Conservation (phyloP, 768 basidiomycete species). For the Boletus patriciae region DNA sequence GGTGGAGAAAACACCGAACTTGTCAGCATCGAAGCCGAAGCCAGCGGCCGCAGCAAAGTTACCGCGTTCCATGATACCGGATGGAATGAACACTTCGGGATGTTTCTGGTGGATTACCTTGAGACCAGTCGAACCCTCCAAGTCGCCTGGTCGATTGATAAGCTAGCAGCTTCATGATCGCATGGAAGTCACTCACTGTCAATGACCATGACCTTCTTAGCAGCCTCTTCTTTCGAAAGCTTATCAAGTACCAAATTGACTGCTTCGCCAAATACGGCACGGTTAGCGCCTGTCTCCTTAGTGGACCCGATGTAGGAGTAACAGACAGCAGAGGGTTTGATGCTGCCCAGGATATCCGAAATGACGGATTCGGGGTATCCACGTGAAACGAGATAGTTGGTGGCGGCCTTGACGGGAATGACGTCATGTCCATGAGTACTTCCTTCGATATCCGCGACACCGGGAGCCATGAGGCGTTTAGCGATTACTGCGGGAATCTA, state of each 20-base stretch:
- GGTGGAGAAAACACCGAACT: conserved; percentile 87
- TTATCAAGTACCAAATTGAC: conserved; percentile 76
- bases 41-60: conserved; percentile 85
- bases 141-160: conserved; percentile 51
- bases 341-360: conserved; percentile 55
- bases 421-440: conserved; percentile 82
- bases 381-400: conserved; percentile 66
- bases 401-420: conserved; percentile 76
- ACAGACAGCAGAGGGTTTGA: conserved; percentile 56
- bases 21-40: conserved; percentile 79
- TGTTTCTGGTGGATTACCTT: conserved; percentile 89
- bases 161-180: background rate
- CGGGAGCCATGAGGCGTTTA: conserved; percentile 69
- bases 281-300: conserved; percentile 76
- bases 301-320: conserved; percentile 71
- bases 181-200: conserved; percentile 54
- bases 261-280: conserved; percentile 83
- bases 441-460: conserved; percentile 76
- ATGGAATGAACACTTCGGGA: conserved; percentile 81
- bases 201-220: conserved; percentile 81
- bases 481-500: conserved; percentile 50
- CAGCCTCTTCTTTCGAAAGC: conserved; percentile 72
- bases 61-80: conserved; percentile 86
- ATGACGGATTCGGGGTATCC: conserved; percentile 54
- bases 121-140: conserved; percentile 88